Conservation (phyloP, 75 land plant species). For the Isoetes taiwanensis region DNA sequence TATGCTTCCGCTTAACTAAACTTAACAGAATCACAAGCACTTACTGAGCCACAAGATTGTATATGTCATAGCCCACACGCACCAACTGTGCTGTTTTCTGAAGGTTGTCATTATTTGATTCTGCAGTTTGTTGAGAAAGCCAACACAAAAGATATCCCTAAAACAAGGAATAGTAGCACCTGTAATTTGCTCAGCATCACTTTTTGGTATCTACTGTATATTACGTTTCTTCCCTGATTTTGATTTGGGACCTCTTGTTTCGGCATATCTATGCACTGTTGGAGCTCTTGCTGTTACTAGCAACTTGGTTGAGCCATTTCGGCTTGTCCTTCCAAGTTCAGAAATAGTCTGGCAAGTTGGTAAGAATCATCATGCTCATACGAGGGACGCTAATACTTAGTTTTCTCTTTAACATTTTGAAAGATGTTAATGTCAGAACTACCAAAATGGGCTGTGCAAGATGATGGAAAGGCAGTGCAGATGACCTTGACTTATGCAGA, state of each 20-base stretch:
- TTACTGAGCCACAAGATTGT: no score
- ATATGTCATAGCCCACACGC: no score
- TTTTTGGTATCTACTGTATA: slow-evolving; percentile 36
- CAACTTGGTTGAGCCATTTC: slow-evolving; percentile 23
- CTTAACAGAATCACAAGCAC: not conserved
- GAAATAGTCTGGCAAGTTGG: slow-evolving; percentile 19
- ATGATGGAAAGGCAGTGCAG: slow-evolving; percentile 22
- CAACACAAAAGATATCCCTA: slow-evolving; percentile 27
- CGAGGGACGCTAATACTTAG: not conserved
- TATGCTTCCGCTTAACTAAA: not conserved
- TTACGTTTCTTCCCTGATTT: slow-evolving; percentile 35
- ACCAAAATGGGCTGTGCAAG: slow-evolving; percentile 29
- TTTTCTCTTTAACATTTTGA: no score
- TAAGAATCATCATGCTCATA: slow-evolving; percentile 9
- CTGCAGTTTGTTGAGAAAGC: slow-evolving; percentile 29
- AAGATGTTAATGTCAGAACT: slow-evolving; percentile 19
- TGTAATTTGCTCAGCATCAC: slow-evolving; percentile 24
- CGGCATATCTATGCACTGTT: slow-evolving; percentile 25
- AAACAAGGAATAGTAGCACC: slow-evolving; percentile 36
- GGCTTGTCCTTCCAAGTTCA: slow-evolving; percentile 20
- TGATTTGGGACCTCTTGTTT: slow-evolving; percentile 29
- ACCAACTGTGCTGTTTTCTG: not conserved
- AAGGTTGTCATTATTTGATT: not conserved
- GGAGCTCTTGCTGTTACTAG: slow-evolving; percentile 35
- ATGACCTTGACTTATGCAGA: slow-evolving; percentile 30